These are phyloP conservation scores for Eucalyptus guilfoylei DNA, from an alignment of 345 rosid genomes.

Conservation along the genomic window DNA sequence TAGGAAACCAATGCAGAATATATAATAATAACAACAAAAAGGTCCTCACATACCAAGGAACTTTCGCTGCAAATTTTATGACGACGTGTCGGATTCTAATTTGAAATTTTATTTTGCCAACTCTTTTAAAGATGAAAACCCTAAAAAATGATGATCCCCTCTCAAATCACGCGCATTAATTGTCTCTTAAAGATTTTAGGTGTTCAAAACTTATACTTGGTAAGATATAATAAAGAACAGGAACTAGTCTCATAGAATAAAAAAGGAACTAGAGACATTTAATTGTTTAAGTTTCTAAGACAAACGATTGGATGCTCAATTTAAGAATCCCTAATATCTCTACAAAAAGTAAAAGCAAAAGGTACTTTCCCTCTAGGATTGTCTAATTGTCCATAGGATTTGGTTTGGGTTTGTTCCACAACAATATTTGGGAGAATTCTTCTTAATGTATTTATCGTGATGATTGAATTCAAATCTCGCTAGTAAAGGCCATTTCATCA, in stretches of 20 bases:
- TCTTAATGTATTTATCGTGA: not conserved
- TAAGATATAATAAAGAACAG: not conserved
- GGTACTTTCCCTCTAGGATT: not conserved
- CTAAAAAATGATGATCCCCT: not conserved
- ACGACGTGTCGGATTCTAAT: not conserved
- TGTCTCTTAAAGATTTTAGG: not conserved
- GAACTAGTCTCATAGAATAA: not conserved
- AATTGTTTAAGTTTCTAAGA: not conserved
- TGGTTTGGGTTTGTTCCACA: not conserved
- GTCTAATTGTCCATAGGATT: not conserved
- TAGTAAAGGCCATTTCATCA: not conserved
- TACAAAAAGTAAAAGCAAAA: not conserved
- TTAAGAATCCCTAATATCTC: not conserved
- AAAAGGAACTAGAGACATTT: not conserved
- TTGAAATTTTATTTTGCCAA: not conserved
- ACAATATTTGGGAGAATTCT: not conserved
- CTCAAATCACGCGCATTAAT: not conserved
- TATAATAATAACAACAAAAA: not conserved
- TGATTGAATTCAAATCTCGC: not conserved
- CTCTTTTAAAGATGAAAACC: not conserved
- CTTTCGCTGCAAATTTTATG: not conserved
- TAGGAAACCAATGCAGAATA: not conserved
- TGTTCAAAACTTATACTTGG: not conserved
- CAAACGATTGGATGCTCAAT: not conserved
- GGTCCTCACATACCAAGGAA: not conserved